Conservation (phyloP, 345 rosid species). For the Tarenaya hassleriana region DNA sequence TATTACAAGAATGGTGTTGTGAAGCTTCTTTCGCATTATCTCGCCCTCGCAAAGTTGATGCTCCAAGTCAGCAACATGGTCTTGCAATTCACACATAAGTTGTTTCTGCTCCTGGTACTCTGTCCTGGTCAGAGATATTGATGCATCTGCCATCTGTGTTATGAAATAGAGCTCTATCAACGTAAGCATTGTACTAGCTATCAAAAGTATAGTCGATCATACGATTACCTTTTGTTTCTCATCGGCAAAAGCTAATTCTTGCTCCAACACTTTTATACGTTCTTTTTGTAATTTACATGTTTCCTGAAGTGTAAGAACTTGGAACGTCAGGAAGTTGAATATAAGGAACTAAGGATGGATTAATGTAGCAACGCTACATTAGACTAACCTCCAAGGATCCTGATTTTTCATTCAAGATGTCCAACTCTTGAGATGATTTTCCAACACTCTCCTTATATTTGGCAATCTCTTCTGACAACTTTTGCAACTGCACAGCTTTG, state of each 20-base stretch:
- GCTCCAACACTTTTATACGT: constrained; percentile 54
- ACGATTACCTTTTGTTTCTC: constrained; percentile 69
- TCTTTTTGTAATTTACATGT: constrained; percentile 74
- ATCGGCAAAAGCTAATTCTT: constrained; percentile 56
- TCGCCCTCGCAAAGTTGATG: constrained; percentile 68
- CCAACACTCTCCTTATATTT: constrained; percentile 68
- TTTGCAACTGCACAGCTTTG: constrained; percentile 49
- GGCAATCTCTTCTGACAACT: constrained; percentile 45
- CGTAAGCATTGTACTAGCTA: no score
- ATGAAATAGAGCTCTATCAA: not conserved
- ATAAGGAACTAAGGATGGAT: constrained; percentile 7
- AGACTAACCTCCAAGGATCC: constrained; percentile 72
- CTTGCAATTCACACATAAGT: constrained; percentile 33
- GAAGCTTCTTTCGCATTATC: constrained; percentile 65
- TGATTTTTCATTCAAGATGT: constrained; percentile 45
- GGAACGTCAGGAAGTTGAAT: constrained; percentile 1
- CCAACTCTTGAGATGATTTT: constrained; percentile 61
- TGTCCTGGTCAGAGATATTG: constrained; percentile 37
- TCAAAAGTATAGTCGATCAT: not conserved
- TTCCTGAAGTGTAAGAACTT: constrained; percentile 41
- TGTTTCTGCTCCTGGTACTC: constrained; percentile 42
- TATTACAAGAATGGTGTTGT: constrained; percentile 80
- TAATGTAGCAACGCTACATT: not conserved
- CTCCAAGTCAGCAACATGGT: constrained; percentile 51
- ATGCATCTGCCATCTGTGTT: constrained; percentile 51